A percentile compares a stretch with the other conserved stretches of the same genome.
These are phyloP conservation scores for Moesziomyces aphidis DNA, from an alignment of 1,284 basidiomycete genomes.

Conservation along the genomic window DNA sequence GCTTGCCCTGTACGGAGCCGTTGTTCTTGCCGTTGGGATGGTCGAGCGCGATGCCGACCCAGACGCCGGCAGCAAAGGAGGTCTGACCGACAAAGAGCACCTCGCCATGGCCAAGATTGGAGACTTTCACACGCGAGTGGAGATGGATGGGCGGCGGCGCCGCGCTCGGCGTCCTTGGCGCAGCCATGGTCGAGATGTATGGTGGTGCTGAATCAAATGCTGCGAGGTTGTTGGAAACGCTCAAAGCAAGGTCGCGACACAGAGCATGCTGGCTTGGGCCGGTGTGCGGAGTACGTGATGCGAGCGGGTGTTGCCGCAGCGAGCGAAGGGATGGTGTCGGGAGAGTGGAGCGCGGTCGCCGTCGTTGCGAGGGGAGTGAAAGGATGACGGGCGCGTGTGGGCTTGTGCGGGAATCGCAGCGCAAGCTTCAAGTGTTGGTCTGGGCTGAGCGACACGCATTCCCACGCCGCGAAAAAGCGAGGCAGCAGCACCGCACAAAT, in stretches of 20 bases:
- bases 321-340: too few relatives aligned
- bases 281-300: not conserved
- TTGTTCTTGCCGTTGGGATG: conserved; percentile 89
- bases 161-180: conserved; percentile 13
- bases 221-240: not conserved
- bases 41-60: conserved; percentile 91
- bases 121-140: conserved; percentile 56
- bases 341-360: too few relatives aligned
- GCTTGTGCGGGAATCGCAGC: too few relatives aligned
- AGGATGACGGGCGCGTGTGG: too few relatives aligned
- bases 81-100: conserved; percentile 88
- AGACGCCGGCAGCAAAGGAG: conserved; percentile 86
- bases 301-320: too few relatives aligned
- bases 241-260: not conserved
- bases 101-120: conserved; percentile 77
- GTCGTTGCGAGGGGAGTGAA: too few relatives aligned
- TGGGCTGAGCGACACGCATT: conserved; percentile 13
- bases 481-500: conserved; percentile 18
- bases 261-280: not conserved
- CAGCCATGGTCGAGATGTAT: conserved; percentile 9
- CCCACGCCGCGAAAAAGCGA: not conserved
- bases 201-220: not conserved
- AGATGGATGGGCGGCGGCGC: conserved; percentile 50
- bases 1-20: conserved; percentile 83
- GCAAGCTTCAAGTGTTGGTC: conserved; percentile 32